Percentiles rank a stretch among this genome's conserved stretches.
Evolutionary conservation across 306 rosid species (phyloP).

Genomic region (Sindora glabra): DNA sequence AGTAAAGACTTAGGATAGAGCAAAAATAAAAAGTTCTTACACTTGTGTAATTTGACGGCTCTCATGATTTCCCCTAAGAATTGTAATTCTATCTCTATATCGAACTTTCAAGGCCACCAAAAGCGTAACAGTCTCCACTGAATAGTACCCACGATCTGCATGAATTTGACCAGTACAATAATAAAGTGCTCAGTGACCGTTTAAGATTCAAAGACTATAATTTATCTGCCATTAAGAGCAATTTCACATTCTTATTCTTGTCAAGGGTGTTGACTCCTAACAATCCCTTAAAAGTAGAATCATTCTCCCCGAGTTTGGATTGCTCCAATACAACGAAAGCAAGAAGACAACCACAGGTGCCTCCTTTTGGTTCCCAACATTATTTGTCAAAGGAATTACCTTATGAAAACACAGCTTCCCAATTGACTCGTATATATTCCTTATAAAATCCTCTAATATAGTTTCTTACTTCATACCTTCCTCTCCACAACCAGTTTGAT

Average conservation of each 20-base stretch:
- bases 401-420: no score
- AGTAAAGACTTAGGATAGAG: background rate
- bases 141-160: constrained; percentile 68
- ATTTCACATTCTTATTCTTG: no score
- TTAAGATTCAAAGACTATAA: no score
- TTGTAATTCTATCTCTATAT: constrained; percentile 96
- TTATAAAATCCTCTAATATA: no score
- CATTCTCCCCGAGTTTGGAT: background rate
- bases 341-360: constrained; percentile 1
- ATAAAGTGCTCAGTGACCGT: constrained; percentile 16
- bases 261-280: background rate
- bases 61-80: constrained; percentile 96
- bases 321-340: constrained; percentile 3
- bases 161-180: constrained; percentile 20
- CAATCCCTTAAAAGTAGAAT: background rate
- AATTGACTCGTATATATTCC: no score
- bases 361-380: no score
- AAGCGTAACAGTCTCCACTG: constrained; percentile 96
- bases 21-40: constrained; percentile 46
- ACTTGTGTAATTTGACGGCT: constrained; percentile 99
- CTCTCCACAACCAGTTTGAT: no score
- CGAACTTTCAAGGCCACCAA: constrained; percentile 96
- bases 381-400: no score
- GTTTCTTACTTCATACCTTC: no score
- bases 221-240: no score